Evolutionary conservation across 345 rosid species (phyloP).

Genomic region (Euphorbia tirucalli): DNA sequence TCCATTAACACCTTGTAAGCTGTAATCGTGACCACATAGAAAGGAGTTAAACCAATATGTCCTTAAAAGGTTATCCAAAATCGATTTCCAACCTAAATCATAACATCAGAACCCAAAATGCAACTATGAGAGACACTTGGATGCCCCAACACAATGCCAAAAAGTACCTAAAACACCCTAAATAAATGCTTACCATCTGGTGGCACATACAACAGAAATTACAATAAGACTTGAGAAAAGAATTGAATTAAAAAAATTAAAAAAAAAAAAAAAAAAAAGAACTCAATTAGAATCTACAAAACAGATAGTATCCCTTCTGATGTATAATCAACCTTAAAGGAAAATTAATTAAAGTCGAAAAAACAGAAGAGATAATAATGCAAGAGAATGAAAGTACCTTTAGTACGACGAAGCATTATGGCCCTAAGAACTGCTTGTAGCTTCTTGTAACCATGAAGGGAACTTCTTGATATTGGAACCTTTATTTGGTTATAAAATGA

Average conservation of each 20-base stretch:
- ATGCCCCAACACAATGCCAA: neutral
- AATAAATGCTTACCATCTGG: neutral
- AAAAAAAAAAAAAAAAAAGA: too few species aligned
- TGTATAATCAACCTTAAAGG: neutral
- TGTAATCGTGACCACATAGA: too few species aligned
- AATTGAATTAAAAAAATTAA: too few species aligned
- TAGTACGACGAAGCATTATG: slow-evolving; percentile 95
- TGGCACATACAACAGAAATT: too few species aligned
- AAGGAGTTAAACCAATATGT: too few species aligned
- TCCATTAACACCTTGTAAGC: neutral
- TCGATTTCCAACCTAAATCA: neutral
- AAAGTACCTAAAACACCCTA: too few species aligned
- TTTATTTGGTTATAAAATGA: slow-evolving; percentile 62
- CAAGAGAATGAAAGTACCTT: slow-evolving; percentile 54
- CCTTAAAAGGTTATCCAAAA: neutral
- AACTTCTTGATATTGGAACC: slow-evolving; percentile 65
- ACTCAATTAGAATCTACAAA: neutral
- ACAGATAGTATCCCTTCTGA: neutral
- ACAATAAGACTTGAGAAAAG: neutral
- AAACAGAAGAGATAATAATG: too few species aligned
- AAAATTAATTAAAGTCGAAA: too few species aligned
- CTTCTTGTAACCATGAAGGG: slow-evolving; percentile 81
- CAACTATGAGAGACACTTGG: neutral
- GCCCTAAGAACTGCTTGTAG: slow-evolving; percentile 84
- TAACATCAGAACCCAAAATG: neutral